Base-by-base conservation (phyloP, 768 basidiomycete species). In the Amanita phalloides region DNA sequence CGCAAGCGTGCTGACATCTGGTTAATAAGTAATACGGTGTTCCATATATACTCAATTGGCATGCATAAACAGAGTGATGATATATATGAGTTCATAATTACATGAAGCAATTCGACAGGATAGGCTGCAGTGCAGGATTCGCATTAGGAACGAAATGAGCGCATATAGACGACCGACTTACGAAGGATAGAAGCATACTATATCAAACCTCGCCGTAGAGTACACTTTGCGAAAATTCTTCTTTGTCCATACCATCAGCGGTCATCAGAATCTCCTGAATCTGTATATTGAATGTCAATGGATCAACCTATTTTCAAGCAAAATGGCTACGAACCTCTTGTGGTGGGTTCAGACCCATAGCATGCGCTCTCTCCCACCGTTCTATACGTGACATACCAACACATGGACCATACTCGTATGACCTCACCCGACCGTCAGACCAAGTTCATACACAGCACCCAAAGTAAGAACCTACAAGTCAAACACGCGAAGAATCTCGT, bases 321-420 rank as follows among this genome's bases (percentile, higher is more conserved):
- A n/a, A 25, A 23, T 2, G 6, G 5, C 33, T 36, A 50, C 78
- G 53, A 58, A 86, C 91, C 73, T 91, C 88, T 13, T 61, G 55
- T 3, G 91, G 92, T 11, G 93, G 94, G 44, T 83, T 73, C 17
- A 96, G 69, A 2, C 90, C 90, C 42, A 94, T 71, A 8, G 75
- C 73, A 25, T 82, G 64, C 0, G 94, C 94, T 45, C 93, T 75
- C 61, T 93, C 79, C 90, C 92, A 97, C 36, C 94, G 74, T 55
- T 93, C 81, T 11, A 95, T 67, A 26, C 93, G 80, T n/a, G 81
- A 77, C 49, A 90, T 75, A 0, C 89, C 86, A 20, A 84, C 68
- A 56, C 84, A 89, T 2, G 89, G 90, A 0, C 90, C 90, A 60
- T 82, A 93, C 56, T 88, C 80, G 52, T 84, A 85, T 1, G 82